Conservation (phyloP, 202 grass and related monocot species). For the Setaria viridis region DNA sequence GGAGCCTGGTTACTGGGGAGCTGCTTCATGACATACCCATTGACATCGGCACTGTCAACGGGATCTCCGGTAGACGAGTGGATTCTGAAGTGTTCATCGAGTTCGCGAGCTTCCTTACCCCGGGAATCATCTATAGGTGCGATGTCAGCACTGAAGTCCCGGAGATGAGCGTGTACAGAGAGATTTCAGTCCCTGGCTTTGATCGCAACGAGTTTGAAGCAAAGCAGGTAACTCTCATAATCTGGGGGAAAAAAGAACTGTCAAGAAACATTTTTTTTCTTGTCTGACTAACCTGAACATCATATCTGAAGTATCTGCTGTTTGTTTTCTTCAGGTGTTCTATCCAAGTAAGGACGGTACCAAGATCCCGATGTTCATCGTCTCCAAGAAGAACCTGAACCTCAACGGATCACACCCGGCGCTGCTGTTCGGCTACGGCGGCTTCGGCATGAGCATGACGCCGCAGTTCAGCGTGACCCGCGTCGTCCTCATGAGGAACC, state of each 20-base stretch:
- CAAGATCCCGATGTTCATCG: constrained; percentile 88
- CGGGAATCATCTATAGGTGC: constrained; percentile 80
- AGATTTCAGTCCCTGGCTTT: constrained; percentile 72
- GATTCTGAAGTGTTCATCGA: constrained; percentile 79
- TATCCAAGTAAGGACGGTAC: constrained; percentile 73
- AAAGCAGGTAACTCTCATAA: constrained; percentile 59
- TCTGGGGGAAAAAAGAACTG: neutral
- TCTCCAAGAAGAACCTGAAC: constrained; percentile 64
- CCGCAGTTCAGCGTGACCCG: constrained; percentile 72
- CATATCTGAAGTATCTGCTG: neutral
- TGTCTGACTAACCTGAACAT: neutral
- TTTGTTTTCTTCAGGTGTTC: constrained; percentile 59
- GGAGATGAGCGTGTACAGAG: constrained; percentile 75
- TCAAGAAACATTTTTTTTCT: neutral
- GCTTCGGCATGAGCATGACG: constrained; percentile 79
- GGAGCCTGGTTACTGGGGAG: constrained; percentile 72
- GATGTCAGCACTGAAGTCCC: constrained; percentile 59
- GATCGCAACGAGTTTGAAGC: constrained; percentile 74
- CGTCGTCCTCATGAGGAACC: constrained; percentile 68
- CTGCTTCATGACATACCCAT: constrained; percentile 70
- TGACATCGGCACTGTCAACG: constrained; percentile 82
- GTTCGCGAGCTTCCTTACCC: constrained; percentile 91
- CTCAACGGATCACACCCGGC: constrained; percentile 77
- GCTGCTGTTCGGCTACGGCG: constrained; percentile 87
- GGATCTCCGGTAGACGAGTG: constrained; percentile 60